Conservation (phyloP, 768 basidiomycete genomes). For the Tephrocybe rancida region DNA sequence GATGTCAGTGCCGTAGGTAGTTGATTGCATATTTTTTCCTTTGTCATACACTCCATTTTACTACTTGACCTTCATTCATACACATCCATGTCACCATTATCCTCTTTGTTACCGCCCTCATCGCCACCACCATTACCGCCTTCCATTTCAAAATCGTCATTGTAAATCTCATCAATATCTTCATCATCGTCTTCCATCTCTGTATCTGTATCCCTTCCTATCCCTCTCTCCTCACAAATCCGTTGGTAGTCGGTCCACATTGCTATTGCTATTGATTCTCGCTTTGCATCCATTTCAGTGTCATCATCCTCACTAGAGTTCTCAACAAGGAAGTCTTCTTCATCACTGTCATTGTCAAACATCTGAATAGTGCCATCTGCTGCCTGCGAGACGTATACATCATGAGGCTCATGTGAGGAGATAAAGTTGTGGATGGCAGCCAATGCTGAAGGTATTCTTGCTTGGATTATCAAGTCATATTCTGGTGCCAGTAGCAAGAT, state of each 20-base stretch:
- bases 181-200: background rate
- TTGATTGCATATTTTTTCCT: no score
- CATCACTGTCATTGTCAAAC: background rate
- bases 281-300: background rate
- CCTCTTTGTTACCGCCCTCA: background rate
- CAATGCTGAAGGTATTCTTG: constrained; percentile 17
- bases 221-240: background rate
- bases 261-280: constrained; percentile 18
- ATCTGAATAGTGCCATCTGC: background rate
- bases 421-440: constrained; percentile 23
- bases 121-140: background rate
- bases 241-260: constrained; percentile 22
- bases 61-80: no score
- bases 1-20: no score
- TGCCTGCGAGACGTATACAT: background rate
- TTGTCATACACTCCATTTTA: no score
- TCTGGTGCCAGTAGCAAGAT: constrained; percentile 2
- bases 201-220: background rate
- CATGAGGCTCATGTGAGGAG: constrained; percentile 13
- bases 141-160: background rate
- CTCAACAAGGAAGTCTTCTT: background rate
- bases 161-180: background rate
- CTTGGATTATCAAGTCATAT: constrained; percentile 18
- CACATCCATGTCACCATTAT: no score
- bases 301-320: background rate